Percentiles rank a stretch among this genome's conserved stretches.
These are phyloP conservation scores for Boletus sensibilis DNA, from an alignment of 768 basidiomycete species.

Conservation along the genomic window DNA sequence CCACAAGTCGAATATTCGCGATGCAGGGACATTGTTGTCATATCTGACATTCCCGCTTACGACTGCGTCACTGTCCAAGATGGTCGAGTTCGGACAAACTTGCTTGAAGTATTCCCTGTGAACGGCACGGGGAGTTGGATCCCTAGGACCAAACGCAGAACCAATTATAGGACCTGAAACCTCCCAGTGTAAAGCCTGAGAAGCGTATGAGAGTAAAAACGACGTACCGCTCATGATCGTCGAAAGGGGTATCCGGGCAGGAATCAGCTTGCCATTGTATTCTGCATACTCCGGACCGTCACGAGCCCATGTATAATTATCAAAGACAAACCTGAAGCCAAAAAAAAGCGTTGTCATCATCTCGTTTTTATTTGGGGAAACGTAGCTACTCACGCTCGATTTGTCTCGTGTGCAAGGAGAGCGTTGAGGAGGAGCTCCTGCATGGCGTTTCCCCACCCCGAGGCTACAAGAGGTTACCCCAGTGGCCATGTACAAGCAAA, in stretches of 20 bases:
- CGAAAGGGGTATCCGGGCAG: constrained; percentile 54
- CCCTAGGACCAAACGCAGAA: constrained; percentile 35
- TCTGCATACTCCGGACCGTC: constrained; percentile 42
- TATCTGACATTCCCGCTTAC: constrained; percentile 22
- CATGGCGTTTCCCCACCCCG: constrained; percentile 63
- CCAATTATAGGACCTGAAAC: constrained; percentile 44
- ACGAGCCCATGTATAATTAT: constrained; percentile 57
- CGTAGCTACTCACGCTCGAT: constrained; percentile 45
- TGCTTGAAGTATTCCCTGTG: constrained; percentile 43
- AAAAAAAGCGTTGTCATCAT: neutral
- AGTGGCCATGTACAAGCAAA: neutral
- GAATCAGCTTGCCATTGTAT: constrained; percentile 51
- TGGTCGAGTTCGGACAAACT: constrained; percentile 45
- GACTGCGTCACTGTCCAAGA: constrained; percentile 29
- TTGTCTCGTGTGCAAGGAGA: constrained; percentile 45
- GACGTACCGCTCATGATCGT: constrained; percentile 49
- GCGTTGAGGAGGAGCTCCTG: constrained; percentile 57
- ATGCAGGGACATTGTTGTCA: constrained; percentile 30
- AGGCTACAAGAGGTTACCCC: constrained; percentile 30
- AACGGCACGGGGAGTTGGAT: constrained; percentile 44
- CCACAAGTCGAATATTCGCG: constrained; percentile 45
- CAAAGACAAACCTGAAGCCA: constrained; percentile 49
- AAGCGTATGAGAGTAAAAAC: neutral
- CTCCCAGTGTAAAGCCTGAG: neutral
- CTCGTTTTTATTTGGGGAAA: neutral